phyloP scores from a whole-genome alignment of 495 filamentous ascomycete species.

The Podospora bellae-mahoneyi region DNA sequence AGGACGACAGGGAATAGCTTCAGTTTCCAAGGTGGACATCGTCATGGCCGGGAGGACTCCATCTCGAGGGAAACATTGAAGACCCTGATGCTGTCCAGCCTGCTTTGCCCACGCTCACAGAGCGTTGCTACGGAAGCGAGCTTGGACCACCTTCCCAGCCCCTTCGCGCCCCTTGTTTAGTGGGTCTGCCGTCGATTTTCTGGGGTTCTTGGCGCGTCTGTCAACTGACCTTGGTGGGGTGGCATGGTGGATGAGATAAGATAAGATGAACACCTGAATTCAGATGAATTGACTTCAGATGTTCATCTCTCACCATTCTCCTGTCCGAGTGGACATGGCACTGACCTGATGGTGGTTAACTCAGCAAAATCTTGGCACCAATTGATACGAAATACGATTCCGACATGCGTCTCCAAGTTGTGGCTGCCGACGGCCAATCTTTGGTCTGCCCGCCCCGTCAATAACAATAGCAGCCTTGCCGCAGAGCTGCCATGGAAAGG shows the following conservation, averaged over 20 bases:
- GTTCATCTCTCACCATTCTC: background rate
- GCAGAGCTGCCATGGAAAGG: background rate
- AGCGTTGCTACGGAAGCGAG: slow-evolving; percentile 5
- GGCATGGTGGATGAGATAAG: background rate
- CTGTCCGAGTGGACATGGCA: background rate
- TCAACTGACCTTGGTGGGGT: background rate
- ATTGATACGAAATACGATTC: background rate
- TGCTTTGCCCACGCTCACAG: background rate
- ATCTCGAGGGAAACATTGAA: background rate
- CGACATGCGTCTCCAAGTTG: background rate
- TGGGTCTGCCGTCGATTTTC: background rate
- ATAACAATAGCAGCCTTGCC: background rate
- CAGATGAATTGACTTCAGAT: slow-evolving; percentile 1
- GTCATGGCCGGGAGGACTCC: background rate
- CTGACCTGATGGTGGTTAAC: background rate
- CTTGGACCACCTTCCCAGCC: background rate
- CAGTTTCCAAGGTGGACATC: background rate
- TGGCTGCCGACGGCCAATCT: background rate
- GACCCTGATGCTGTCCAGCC: background rate
- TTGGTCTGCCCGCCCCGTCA: background rate
- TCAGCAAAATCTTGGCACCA: background rate
- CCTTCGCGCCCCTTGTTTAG: background rate
- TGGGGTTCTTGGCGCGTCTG: background rate
- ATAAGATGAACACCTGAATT: background rate
- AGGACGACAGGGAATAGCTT: background rate